Conservation (phyloP, 1,139 yeast genomes). For the Taphrina wiesneri region DNA sequence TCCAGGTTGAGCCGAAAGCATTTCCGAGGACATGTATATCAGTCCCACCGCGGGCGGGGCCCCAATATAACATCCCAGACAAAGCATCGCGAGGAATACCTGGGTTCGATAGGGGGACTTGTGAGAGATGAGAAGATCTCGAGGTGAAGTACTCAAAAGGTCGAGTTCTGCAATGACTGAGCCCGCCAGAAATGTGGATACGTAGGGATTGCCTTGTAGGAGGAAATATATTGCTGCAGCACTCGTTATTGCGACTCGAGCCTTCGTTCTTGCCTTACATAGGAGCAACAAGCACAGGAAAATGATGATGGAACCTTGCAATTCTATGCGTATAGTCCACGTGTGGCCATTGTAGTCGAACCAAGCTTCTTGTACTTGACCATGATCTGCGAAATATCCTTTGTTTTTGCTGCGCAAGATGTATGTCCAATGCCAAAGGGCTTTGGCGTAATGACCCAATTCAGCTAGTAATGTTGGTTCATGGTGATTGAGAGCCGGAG, state of each 20-base stretch:
- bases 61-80: not conserved
- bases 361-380: constrained; percentile 10
- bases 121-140: constrained; percentile 9
- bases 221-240: constrained; percentile 20
- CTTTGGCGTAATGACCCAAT: not conserved
- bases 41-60: constrained; percentile 13
- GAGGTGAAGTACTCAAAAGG: not conserved
- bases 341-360: constrained; percentile 25
- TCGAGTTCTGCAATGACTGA: constrained; percentile 24
- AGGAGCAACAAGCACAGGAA: not conserved
- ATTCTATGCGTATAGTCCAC: constrained; percentile 26
- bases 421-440: constrained; percentile 27
- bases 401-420: constrained; percentile 6
- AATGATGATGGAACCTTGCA: constrained; percentile 26
- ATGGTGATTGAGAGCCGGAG: constrained; percentile 19
- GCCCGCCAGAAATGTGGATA: constrained; percentile 19
- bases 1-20: constrained; percentile 16
- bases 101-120: not conserved
- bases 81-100: constrained; percentile 4
- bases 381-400: constrained; percentile 16
- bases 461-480: constrained; percentile 13
- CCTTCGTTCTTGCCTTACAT: not conserved
- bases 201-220: constrained; percentile 20
- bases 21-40: constrained; percentile 21
- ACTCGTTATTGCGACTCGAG: not conserved